Evolutionary conservation across 2,329 filamentous ascomycete genomes (phyloP), one percentile per base, ranked within the genome.

Genomic region (Talaromyces marneffei): DNA sequence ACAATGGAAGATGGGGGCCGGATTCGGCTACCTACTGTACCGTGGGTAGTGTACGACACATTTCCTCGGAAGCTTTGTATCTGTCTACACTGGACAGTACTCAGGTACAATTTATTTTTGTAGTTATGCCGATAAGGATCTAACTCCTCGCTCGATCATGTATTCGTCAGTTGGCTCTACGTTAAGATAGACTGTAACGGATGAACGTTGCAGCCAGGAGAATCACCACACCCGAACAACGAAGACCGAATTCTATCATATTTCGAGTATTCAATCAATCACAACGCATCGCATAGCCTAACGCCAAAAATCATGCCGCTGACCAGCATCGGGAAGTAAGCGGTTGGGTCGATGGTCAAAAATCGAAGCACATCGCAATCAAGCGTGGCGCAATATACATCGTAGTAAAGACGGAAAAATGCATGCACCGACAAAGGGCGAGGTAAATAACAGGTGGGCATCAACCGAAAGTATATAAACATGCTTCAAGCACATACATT

Each of bases 401-500:
- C 52, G 18, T 39, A 4, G 40, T 23, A 18, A 25, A 54, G 35
- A 40, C 25, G 29, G 20, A 40, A 25, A 35, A 40, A 40, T 55
- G 52, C 20, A 40, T 35, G 29, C 35, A 37, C 35, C 39, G 33
- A 8, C 52, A 39, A 3, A 27, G 31, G n/a, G 33, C 27, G 29
- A 55, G 35, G 29, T 29, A 25, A 39, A 27, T 27, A 18, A 27
- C 14, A 46, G 42, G 40, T 42, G 23, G 35, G 18, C 42, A 23
- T 35, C 48, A 53, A 50, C 54, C 33, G 46, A 62, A 39, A 58
- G 23, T 40, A 40, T 52, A 52, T 18, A 33, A 14, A 39, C 33
- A 33, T 44, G 60, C 55, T 20, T 54, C 48, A 37, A 59, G 55
- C 55, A 62, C 20, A 57, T 46, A 39, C 39, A 46, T 48, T 50